These are phyloP conservation scores for Pyrrhoderma noxium DNA, from an alignment of 1,284 basidiomycete genomes.

Conservation along the genomic window DNA sequence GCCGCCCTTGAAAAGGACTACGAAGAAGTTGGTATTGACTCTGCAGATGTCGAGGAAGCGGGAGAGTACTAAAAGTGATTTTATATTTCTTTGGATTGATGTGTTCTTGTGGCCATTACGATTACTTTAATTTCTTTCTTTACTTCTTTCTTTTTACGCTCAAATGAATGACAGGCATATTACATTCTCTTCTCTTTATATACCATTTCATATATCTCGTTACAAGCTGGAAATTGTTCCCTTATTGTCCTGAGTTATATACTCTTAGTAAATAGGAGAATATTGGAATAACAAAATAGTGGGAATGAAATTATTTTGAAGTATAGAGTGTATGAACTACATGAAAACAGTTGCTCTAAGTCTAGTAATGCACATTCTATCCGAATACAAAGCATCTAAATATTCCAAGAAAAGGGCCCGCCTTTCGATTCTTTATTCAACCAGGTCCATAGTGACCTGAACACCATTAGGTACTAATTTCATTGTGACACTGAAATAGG, in stretches of 20 bases:
- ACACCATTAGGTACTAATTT: conserved; percentile 37
- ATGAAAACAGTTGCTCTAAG: not conserved
- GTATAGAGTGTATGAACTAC: not conserved
- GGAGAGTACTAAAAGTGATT: conserved; percentile 57
- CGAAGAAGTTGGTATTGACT: conserved; percentile 86
- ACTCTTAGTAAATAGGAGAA: not conserved
- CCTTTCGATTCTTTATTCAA: not conserved
- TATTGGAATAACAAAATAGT: not conserved
- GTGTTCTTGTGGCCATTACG: conserved; percentile 13
- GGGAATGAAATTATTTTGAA: not conserved
- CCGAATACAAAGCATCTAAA: not conserved
- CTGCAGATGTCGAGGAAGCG: conserved; percentile 76
- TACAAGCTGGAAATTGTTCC: conserved; percentile 4
- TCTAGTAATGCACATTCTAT: not conserved
- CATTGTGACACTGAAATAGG: conserved; percentile 41
- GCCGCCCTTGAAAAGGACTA: conserved; percentile 97
- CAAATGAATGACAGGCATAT: conserved; percentile 16
- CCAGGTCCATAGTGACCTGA: conserved; percentile 29
- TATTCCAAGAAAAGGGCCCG: too few species aligned
- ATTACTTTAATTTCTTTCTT: conserved; percentile 16
- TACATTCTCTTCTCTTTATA: conserved; percentile 12
- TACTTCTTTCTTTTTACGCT: conserved; percentile 3
- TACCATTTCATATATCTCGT: conserved; percentile 13
- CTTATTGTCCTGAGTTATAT: conserved; percentile 2
- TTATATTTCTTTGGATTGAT: conserved; percentile 11